phyloP scores from a whole-genome alignment of 129 eudicot species.

The Pseudognaphalium luteoalbum region DNA sequence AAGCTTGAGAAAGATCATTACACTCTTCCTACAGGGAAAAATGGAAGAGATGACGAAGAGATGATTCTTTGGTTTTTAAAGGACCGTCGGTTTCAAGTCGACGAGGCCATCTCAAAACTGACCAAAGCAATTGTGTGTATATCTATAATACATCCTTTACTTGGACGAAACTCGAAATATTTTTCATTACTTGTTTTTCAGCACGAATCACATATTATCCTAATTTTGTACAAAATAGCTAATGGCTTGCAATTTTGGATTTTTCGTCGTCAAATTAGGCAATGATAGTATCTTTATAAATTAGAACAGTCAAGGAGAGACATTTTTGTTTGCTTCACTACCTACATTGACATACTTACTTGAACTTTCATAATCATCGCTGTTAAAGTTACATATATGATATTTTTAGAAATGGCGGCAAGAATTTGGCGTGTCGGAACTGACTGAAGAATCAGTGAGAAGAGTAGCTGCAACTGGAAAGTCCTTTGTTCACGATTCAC shows the following conservation, averaged over 20 bases:
- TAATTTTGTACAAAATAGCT: not conserved
- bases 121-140: constrained; percentile 56
- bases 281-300: not conserved
- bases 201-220: not conserved
- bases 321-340: constrained; percentile 1
- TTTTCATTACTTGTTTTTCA: not conserved
- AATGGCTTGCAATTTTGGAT: not conserved
- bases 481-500: constrained; percentile 71
- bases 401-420: constrained; percentile 73
- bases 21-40: constrained; percentile 73
- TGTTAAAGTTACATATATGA: constrained; percentile 3
- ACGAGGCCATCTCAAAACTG: constrained; percentile 69
- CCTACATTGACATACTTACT: not conserved
- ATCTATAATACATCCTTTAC: not conserved
- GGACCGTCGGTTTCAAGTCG: constrained; percentile 73
- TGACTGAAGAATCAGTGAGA: constrained; percentile 74
- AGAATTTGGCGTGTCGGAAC: constrained; percentile 72
- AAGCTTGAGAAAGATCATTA: constrained; percentile 70
- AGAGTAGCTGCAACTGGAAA: constrained; percentile 73
- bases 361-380: not conserved
- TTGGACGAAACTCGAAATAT: not conserved
- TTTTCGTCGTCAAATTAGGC: not conserved
- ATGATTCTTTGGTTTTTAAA: constrained; percentile 89
- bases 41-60: constrained; percentile 94
- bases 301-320: not conserved